A percentile compares a stretch with the other conserved stretches of the same genome.
Conservation (phyloP, 257 asterid species). For the Primulina tabacum region DNA sequence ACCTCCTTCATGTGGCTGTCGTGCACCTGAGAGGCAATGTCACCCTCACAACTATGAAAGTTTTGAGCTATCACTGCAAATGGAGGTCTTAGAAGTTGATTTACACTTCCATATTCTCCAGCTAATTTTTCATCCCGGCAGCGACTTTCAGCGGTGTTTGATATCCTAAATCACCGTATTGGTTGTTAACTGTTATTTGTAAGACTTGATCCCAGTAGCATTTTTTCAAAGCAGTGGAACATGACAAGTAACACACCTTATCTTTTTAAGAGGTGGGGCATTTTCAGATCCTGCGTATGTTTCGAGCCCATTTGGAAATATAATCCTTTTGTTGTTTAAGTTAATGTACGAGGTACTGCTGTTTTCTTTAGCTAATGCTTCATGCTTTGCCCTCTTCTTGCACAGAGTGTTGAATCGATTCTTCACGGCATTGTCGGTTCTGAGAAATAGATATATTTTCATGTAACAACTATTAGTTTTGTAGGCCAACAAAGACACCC, state of each 20-base stretch:
- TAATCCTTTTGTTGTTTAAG: constrained; percentile 77
- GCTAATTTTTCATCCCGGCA: constrained; percentile 38
- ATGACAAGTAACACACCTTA: constrained; percentile 47
- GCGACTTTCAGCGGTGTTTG: constrained; percentile 34
- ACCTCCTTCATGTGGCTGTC: constrained; percentile 35
- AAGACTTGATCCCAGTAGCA: constrained; percentile 11
- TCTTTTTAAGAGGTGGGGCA: constrained; percentile 59
- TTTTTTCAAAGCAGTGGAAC: constrained; percentile 9
- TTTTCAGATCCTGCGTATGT: constrained; percentile 47
- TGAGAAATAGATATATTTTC: constrained; percentile 27
- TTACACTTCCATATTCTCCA: constrained; percentile 40
- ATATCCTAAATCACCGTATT: constrained; percentile 41
- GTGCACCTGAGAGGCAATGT: constrained; percentile 35
- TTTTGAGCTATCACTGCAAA: constrained; percentile 64
- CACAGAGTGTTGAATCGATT: constrained; percentile 94
- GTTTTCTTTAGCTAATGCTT: constrained; percentile 85
- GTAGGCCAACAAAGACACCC: constrained; percentile 6
- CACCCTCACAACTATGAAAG: constrained; percentile 36
- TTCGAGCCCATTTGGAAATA: constrained; percentile 50
- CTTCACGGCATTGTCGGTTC: constrained; percentile 99
- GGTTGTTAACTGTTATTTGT: constrained; percentile 20
- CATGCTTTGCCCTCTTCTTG: constrained; percentile 89
- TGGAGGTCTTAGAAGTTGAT: constrained; percentile 61
- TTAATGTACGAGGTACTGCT: constrained; percentile 53
- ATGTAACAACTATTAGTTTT: constrained; percentile 10